Evolutionary conservation across 2,329 filamentous ascomycete species (phyloP).

Genomic region (Cordyceps farinosa): DNA sequence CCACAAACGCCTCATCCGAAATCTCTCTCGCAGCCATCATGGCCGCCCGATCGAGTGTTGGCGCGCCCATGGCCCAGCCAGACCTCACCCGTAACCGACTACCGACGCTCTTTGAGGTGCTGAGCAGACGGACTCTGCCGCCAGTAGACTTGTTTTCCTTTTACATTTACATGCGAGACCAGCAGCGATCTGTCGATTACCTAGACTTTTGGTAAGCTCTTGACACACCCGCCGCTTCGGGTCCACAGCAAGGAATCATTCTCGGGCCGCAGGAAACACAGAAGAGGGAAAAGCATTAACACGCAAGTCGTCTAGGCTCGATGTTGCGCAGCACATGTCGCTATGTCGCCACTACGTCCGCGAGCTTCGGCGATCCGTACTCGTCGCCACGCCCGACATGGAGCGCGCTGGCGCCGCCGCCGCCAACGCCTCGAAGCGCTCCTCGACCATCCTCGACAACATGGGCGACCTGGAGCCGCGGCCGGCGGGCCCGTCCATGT

Average conservation of each 20-base stretch:
- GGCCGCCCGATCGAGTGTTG: slow-evolving; percentile 25
- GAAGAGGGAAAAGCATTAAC: neutral
- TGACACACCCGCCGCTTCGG: neutral
- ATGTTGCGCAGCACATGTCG: slow-evolving; percentile 98
- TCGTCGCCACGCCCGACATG: slow-evolving; percentile 87
- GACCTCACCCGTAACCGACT: slow-evolving; percentile 73
- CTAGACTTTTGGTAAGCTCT: slow-evolving; percentile 86
- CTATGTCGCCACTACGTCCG: slow-evolving; percentile 96
- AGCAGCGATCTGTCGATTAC: slow-evolving; percentile 96
- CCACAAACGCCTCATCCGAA: neutral
- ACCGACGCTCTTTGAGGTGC: slow-evolving; percentile 91
- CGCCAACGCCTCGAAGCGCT: slow-evolving; percentile 71
- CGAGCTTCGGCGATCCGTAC: slow-evolving; percentile 86
- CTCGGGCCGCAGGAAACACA: neutral
- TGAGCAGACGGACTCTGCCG: slow-evolving; percentile 88
- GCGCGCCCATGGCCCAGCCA: slow-evolving; percentile 52
- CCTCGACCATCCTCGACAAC: slow-evolving; percentile 72
- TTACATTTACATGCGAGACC: slow-evolving; percentile 99
- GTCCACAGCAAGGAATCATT: neutral
- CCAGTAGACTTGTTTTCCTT: slow-evolving; percentile 97
- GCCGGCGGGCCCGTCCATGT: slow-evolving; percentile 59
- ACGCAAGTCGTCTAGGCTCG: slow-evolving; percentile 64
- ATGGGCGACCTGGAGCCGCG: slow-evolving; percentile 63
- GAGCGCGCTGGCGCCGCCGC: slow-evolving; percentile 61
- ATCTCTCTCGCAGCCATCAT: slow-evolving; percentile 19